These are phyloP conservation scores for Moniliophthora roreri DNA, from an alignment of 1,284 basidiomycete species.

Conservation along the genomic window DNA sequence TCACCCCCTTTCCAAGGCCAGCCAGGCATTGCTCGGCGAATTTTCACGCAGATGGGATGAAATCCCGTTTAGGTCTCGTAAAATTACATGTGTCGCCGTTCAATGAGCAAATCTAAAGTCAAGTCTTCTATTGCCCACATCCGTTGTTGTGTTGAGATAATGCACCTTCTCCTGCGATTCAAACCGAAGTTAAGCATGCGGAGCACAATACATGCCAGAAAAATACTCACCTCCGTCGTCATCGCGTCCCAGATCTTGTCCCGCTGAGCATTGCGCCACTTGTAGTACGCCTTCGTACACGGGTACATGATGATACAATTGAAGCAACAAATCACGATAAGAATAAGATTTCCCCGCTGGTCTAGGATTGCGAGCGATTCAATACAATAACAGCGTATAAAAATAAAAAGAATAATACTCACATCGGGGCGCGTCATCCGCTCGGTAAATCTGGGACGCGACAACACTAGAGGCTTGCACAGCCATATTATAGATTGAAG, in stretches of 20 bases:
- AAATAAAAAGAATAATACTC: no score
- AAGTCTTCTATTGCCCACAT: slow-evolving; percentile 1
- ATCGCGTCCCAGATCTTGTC: slow-evolving; percentile 5
- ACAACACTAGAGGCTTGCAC: neutral
- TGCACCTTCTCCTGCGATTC: neutral
- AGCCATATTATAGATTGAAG: neutral
- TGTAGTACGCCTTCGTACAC: neutral
- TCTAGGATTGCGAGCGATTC: neutral
- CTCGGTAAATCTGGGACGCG: neutral
- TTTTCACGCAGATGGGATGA: no score
- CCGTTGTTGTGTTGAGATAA: slow-evolving; percentile 1
- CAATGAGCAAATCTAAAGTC: slow-evolving; percentile 11
- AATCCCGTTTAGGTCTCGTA: no score
- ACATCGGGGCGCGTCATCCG: neutral
- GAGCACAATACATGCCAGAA: no score
- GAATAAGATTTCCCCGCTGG: neutral
- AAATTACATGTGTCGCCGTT: no score
- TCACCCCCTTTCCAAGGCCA: no score
- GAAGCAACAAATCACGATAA: neutral
- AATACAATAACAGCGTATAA: no score
- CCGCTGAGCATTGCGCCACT: neutral
- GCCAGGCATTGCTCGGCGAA: no score
- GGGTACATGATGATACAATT: neutral
- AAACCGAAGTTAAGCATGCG: no score
- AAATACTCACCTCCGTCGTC: neutral